Conservation (phyloP, 768 basidiomycete species). For the Boletus pseudo-olivaceus region DNA sequence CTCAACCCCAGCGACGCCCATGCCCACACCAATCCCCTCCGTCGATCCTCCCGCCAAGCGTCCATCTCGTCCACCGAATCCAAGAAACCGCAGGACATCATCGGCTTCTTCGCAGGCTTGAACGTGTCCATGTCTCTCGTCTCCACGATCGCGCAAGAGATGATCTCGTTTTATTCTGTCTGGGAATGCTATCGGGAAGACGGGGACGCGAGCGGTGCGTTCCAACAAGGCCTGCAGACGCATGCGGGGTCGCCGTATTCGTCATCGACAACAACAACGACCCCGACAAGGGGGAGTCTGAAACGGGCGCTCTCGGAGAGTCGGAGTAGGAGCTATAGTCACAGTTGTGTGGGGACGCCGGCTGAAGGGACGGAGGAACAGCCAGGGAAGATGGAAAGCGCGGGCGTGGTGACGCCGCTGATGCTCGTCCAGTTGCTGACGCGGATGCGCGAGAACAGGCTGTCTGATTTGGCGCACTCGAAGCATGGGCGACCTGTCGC, state of each 20-base stretch:
- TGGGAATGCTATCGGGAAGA: conserved; percentile 86
- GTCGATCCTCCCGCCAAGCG: conserved; percentile 54
- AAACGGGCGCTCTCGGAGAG: conserved; percentile 24
- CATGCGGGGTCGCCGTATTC: conserved; percentile 22
- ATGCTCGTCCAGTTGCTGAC: conserved; percentile 54
- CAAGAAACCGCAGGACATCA: conserved; percentile 56
- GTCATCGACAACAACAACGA: neutral
- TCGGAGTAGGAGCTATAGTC: conserved; percentile 25
- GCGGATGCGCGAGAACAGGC: conserved; percentile 63
- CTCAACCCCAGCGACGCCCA: conserved; percentile 13
- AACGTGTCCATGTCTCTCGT: conserved; percentile 82
- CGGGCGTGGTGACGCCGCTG: conserved; percentile 48
- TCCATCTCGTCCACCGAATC: conserved; percentile 26
- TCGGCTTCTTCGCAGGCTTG: conserved; percentile 80
- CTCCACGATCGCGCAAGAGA: conserved; percentile 85
- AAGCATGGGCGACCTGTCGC: conserved; percentile 48
- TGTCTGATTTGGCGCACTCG: conserved; percentile 54
- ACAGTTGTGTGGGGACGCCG: conserved; percentile 28
- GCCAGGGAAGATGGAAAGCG: conserved; percentile 8
- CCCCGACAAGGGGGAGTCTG: conserved; percentile 13
- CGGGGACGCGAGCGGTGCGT: conserved; percentile 36
- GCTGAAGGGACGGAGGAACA: conserved; percentile 21
- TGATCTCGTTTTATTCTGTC: conserved; percentile 81
- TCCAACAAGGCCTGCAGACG: conserved; percentile 3
- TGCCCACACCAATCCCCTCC: conserved; percentile 38